Evolutionary conservation across 495 filamentous ascomycete genomes (phyloP).

Genomic region (Penicillium maclennaniae): DNA sequence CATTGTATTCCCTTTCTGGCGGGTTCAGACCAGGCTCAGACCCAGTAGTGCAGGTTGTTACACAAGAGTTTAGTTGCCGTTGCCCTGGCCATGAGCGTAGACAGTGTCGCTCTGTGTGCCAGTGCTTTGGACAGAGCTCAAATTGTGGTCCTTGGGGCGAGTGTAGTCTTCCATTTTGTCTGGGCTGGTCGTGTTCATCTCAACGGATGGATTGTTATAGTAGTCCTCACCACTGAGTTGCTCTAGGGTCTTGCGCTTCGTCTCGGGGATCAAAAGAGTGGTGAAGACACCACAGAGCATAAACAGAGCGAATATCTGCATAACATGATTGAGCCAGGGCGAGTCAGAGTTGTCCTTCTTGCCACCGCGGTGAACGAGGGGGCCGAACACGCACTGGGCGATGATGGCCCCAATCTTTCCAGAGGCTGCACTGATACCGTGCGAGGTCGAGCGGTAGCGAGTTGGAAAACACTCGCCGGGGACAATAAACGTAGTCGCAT

Average conservation of each 20-base stretch:
- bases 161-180: neutral
- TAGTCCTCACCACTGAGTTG: constrained; percentile 15
- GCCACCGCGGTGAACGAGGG: constrained; percentile 40
- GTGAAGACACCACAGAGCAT: constrained; percentile 70
- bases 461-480: constrained; percentile 90
- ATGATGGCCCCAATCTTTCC: constrained; percentile 78
- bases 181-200: neutral
- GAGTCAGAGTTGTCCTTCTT: constrained; percentile 28
- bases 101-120: too few species aligned
- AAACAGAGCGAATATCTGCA: constrained; percentile 77
- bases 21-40: neutral
- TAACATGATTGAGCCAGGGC: constrained; percentile 75
- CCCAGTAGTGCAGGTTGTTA: neutral
- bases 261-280: constrained; percentile 67
- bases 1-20: too few species aligned
- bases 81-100: too few species aligned
- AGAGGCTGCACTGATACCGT: constrained; percentile 77
- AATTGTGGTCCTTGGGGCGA: neutral
- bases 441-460: constrained; percentile 76
- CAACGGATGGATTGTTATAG: neutral
- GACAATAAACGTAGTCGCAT: constrained; percentile 85
- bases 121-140: neutral
- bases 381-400: constrained; percentile 46
- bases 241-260: constrained; percentile 60
- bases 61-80: neutral